Evolutionary conservation across 2,329 filamentous ascomycete species (phyloP), one percentile per base, ranked within the genome.

Genomic region (Alternaria solani): DNA sequence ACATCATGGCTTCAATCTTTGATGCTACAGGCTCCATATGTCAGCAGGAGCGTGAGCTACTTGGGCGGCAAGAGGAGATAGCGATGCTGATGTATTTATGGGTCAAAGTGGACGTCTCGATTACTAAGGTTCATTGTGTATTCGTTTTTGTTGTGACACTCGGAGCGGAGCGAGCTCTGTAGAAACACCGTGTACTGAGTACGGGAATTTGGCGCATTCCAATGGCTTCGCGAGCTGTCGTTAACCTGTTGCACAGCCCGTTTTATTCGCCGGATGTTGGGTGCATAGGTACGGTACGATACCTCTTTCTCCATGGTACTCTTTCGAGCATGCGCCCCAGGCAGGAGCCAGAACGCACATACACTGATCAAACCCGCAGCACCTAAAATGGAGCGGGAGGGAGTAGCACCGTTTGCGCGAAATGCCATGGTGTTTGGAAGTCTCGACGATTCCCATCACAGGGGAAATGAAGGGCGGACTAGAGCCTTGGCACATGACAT

Each of bases 401-500:
- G 12, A 36, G 16, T 1, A n/a, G 32, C 20, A 5, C 25, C 32
- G 14, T 36, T 23, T 49, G 46, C 30, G 46, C 46, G 12, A 20
- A 51, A 20, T 26, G 55, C 18, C 18, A 53, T 46, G 48, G 25
- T 54, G 41, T 51, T 42, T 42, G 48, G 30, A 28, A 42, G 26
- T 16, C 20, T 23, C 9, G 18, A 30, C 39, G 14, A 44, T 20
- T 57, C 14, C 7, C 46, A 47, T 16, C 30, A 38, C 49, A 16
- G 8, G 23, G n/a, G 36, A 55, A 51, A 59, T 55, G 51, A 59
- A 49, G 51, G 57, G 38, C 39, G 25, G 46, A 48, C 38, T 59
- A 59, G 44, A 25, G 57, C 41, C 57, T 59, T 55, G 51, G 51
- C 57, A 48, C 12, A 44, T 43, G 44, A 43, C 30, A 55, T 48